These are phyloP conservation scores for Lasiodiplodia theobromae DNA, from an alignment of 2,329 filamentous ascomycete species.

Conservation along the genomic window DNA sequence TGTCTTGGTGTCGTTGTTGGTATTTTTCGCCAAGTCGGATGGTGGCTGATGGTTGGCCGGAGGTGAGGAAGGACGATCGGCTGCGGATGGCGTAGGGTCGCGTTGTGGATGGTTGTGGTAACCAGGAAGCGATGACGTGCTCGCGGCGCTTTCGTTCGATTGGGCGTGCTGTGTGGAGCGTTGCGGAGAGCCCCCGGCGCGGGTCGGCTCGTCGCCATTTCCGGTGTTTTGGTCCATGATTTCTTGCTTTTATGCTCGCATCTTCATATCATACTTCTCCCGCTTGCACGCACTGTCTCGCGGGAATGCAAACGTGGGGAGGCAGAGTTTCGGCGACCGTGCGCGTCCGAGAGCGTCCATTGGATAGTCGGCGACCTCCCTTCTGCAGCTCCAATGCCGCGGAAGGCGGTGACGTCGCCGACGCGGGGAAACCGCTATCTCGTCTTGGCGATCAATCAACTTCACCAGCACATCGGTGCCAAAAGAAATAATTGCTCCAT, in stretches of 20 bases:
- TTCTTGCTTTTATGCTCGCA: neutral
- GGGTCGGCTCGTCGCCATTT: slow-evolving; percentile 14
- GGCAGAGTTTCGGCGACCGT: neutral
- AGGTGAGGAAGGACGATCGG: neutral
- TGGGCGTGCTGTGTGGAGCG: slow-evolving; percentile 9
- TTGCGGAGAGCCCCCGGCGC: neutral
- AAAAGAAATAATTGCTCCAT: too few relatives aligned
- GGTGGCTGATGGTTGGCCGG: neutral
- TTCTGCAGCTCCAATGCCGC: neutral
- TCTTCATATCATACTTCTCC: neutral
- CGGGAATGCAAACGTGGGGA: neutral
- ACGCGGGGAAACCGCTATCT: neutral
- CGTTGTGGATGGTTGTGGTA: neutral
- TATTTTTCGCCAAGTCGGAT: neutral
- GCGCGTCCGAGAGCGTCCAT: neutral
- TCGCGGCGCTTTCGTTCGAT: neutral
- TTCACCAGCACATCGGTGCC: too few relatives aligned
- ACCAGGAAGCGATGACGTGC: slow-evolving; percentile 21
- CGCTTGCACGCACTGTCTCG: neutral
- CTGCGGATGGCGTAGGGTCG: neutral
- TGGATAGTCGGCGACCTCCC: slow-evolving; percentile 8
- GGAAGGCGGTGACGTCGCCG: slow-evolving; percentile 10
- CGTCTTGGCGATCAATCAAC: neutral
- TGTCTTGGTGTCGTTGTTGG: neutral
- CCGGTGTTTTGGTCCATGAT: slow-evolving; percentile 1